These are phyloP conservation scores for Plasmopara halstedii DNA, from an alignment of 352 stramenopile genomes.

Conservation along the genomic window DNA sequence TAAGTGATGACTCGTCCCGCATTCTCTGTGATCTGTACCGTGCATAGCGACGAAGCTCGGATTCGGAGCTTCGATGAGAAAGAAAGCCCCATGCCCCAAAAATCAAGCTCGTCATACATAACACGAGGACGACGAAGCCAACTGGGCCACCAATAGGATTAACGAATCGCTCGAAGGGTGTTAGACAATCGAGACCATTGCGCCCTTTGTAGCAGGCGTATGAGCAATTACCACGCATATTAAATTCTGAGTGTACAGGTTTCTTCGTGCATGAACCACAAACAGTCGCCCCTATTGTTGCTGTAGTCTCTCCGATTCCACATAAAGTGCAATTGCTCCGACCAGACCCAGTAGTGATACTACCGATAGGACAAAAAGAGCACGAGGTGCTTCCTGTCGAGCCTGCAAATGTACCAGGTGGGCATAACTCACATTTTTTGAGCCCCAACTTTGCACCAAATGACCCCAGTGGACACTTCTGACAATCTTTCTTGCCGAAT, in stretches of 20 bases:
- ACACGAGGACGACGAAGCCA: constrained; percentile 66
- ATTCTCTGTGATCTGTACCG: constrained; percentile 70
- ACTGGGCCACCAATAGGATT: constrained; percentile 72
- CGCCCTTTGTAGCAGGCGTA: constrained; percentile 78
- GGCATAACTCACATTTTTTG: constrained; percentile 51
- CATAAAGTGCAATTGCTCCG: constrained; percentile 60
- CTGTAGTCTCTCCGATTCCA: constrained; percentile 67
- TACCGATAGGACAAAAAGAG: constrained; percentile 48
- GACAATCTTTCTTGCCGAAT: constrained; percentile 60
- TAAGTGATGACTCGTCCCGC: constrained; percentile 63
- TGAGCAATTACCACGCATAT: constrained; percentile 68
- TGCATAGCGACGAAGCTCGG: constrained; percentile 43
- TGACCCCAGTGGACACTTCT: constrained; percentile 48
- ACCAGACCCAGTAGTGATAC: constrained; percentile 39
- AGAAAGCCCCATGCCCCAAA: constrained; percentile 67
- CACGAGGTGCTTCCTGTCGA: constrained; percentile 39
- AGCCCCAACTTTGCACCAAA: constrained; percentile 37
- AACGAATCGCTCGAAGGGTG: constrained; percentile 73
- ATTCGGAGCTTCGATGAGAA: constrained; percentile 46
- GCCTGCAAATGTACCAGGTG: constrained; percentile 43
- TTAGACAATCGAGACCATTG: constrained; percentile 72
- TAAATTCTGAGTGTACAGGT: constrained; percentile 63
- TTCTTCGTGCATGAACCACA: constrained; percentile 54
- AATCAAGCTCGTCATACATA: constrained; percentile 37
- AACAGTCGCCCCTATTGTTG: constrained; percentile 32